Conservation (phyloP, 208 protist genomes). For the Leishmania amazonensis region DNA sequence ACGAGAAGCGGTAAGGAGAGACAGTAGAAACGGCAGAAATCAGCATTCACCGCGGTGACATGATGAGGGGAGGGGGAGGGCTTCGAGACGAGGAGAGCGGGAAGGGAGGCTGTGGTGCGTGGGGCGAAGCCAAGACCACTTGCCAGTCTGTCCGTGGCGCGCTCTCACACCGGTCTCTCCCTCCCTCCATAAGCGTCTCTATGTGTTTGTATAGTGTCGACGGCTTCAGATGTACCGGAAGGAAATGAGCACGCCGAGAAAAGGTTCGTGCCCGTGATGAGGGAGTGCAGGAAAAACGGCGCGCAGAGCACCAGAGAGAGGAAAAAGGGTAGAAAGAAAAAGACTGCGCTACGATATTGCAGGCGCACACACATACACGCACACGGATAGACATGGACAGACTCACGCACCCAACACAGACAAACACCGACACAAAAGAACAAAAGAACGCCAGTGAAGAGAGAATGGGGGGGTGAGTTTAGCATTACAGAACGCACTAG, state of each 20-base stretch:
- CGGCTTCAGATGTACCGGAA: not conserved
- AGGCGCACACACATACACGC: too few relatives aligned
- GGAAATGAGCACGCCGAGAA: not conserved
- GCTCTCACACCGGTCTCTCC: not conserved
- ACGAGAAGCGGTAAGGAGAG: not conserved
- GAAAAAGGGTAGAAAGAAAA: not conserved
- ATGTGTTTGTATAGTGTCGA: not conserved
- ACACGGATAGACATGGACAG: too few relatives aligned
- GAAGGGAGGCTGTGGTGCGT: not conserved
- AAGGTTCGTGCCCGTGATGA: not conserved
- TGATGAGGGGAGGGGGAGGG: not conserved
- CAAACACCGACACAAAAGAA: too few relatives aligned
- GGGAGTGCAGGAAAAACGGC: not conserved
- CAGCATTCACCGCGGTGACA: not conserved
- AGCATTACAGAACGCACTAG: too few relatives aligned
- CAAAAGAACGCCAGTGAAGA: too few relatives aligned
- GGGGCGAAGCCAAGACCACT: not conserved
- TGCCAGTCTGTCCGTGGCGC: not conserved
- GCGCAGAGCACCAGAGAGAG: not conserved
- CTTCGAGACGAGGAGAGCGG: not conserved
- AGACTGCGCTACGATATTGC: not conserved
- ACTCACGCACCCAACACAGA: too few relatives aligned
- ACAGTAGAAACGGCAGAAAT: not conserved
- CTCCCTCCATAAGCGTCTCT: not conserved
- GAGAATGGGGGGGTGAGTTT: too few relatives aligned